Evolutionary conservation across 1,284 basidiomycete species (phyloP).

Genomic region (Ganoderma boninense): DNA sequence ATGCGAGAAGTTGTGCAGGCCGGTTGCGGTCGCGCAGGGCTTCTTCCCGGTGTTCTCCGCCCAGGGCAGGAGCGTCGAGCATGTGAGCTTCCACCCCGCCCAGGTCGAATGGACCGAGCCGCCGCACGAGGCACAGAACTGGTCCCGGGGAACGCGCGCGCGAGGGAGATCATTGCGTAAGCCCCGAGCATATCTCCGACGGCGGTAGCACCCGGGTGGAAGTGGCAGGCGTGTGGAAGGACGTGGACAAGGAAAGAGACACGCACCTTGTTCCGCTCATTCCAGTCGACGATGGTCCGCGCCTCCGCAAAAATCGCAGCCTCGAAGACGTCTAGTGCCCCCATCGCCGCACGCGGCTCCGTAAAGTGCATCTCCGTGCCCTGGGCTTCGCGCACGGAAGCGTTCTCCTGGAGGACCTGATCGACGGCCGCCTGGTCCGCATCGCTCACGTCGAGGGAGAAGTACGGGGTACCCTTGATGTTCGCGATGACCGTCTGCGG

Average conservation of each 20-base stretch:
- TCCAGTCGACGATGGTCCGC: slow-evolving; percentile 90
- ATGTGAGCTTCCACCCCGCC: slow-evolving; percentile 96
- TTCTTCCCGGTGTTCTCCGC: slow-evolving; percentile 64
- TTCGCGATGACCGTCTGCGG: slow-evolving; percentile 58
- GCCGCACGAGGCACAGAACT: slow-evolving; percentile 93
- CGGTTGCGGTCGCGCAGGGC: slow-evolving; percentile 78
- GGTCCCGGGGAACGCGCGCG: slow-evolving; percentile 11
- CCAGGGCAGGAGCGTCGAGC: slow-evolving; percentile 79
- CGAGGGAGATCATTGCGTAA: slow-evolving; percentile 19
- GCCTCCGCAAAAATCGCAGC: slow-evolving; percentile 81
- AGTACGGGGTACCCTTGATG: slow-evolving; percentile 80
- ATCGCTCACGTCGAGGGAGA: slow-evolving; percentile 78
- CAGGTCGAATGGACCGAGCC: slow-evolving; percentile 86
- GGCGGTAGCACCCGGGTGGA: neutral
- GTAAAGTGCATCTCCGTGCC: slow-evolving; percentile 63
- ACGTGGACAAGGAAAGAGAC: neutral
- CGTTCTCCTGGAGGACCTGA: slow-evolving; percentile 51
- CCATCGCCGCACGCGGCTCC: slow-evolving; percentile 73
- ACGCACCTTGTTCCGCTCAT: slow-evolving; percentile 79
- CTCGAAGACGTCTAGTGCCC: slow-evolving; percentile 61
- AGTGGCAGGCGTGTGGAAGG: neutral
- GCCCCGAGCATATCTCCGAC: slow-evolving; percentile 11
- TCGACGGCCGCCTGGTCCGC: slow-evolving; percentile 55
- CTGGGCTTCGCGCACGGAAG: slow-evolving; percentile 39
- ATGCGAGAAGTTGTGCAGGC: slow-evolving; percentile 89